Conservation (phyloP, 495 filamentous ascomycete species). For the Talaromyces thailandensis region DNA sequence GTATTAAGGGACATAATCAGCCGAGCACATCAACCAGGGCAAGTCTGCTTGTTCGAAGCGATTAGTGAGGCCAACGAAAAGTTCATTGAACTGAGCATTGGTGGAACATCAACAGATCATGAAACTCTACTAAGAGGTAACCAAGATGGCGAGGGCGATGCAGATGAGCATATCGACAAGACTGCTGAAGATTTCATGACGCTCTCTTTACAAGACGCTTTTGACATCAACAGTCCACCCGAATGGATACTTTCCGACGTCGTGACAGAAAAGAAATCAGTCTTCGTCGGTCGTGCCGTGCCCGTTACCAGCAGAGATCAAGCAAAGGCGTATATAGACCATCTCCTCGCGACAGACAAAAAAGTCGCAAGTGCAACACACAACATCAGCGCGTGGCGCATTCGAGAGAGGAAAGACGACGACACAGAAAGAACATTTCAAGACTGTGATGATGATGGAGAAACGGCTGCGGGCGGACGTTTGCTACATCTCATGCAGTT, state of each 20-base stretch:
- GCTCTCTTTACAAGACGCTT: conserved; percentile 23
- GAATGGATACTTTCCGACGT: conserved; percentile 67
- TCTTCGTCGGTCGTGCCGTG: conserved; percentile 73
- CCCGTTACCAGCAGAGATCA: conserved; percentile 56
- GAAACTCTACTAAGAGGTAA: not conserved
- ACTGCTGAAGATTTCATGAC: conserved; percentile 14
- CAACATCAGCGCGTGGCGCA: conserved; percentile 72
- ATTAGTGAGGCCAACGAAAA: conserved; percentile 49
- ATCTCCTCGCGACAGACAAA: conserved; percentile 72
- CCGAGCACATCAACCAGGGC: conserved; percentile 57
- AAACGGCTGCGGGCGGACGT: conserved; percentile 84
- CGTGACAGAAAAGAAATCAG: conserved; percentile 74
- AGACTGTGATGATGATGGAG: conserved; percentile 93
- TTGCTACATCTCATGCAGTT: conserved; percentile 83
- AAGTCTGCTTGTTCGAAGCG: conserved; percentile 82
- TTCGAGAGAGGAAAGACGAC: conserved; percentile 29
- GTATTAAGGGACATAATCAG: conserved; percentile 57
- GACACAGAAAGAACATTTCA: conserved; percentile 51
- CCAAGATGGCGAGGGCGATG: conserved; percentile 7
- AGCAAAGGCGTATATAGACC: conserved; percentile 57
- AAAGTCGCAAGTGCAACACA: conserved; percentile 79
- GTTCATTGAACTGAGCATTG: conserved; percentile 39
- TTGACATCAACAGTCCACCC: conserved; percentile 31
- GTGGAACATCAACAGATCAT: conserved; percentile 10
- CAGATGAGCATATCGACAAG: conserved; percentile 7